phyloP scores from a whole-genome alignment of 352 stramenopile genomes.

The Phytophthora kernoviae region DNA sequence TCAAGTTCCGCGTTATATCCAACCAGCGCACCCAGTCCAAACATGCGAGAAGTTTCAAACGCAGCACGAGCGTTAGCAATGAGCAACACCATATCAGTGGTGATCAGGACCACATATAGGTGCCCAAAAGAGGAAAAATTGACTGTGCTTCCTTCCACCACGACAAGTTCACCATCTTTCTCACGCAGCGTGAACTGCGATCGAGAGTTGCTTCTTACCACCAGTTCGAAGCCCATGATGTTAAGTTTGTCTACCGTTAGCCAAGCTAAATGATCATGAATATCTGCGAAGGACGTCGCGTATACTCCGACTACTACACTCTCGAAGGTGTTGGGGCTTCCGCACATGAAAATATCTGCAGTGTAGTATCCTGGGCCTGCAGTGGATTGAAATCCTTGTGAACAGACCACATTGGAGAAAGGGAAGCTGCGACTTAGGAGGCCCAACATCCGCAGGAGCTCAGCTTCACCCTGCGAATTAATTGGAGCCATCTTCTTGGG shows the following conservation, averaged over 20 bases:
- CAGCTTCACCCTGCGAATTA: slow-evolving; percentile 54
- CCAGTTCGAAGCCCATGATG: slow-evolving; percentile 57
- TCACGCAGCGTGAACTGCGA: slow-evolving; percentile 35
- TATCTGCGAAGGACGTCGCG: slow-evolving; percentile 32
- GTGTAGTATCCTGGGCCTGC: slow-evolving; percentile 27
- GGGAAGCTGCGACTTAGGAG: slow-evolving; percentile 54
- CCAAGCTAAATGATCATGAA: slow-evolving; percentile 45
- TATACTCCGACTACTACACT: slow-evolving; percentile 48
- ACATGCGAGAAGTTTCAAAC: slow-evolving; percentile 38
- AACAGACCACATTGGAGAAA: slow-evolving; percentile 39
- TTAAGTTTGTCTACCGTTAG: slow-evolving; percentile 54
- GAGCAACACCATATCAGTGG: slow-evolving; percentile 45
- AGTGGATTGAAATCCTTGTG: slow-evolving; percentile 50
- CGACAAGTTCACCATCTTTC: slow-evolving; percentile 18
- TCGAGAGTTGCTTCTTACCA: slow-evolving; percentile 50
- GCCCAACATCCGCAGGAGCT: slow-evolving; percentile 51
- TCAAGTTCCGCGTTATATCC: slow-evolving; percentile 6
- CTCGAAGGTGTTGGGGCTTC: slow-evolving; percentile 44
- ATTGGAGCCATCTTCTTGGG: slow-evolving; percentile 31
- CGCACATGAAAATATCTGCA: slow-evolving; percentile 43
- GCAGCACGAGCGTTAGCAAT: slow-evolving; percentile 27
- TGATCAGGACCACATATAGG: slow-evolving; percentile 52
- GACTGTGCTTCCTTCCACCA: slow-evolving; percentile 30
- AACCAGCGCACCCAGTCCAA: slow-evolving; percentile 38
- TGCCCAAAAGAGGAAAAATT: slow-evolving; percentile 68